Evolutionary conservation across 352 stramenopile genomes (phyloP).

Genomic region (Phytophthora litchii): DNA sequence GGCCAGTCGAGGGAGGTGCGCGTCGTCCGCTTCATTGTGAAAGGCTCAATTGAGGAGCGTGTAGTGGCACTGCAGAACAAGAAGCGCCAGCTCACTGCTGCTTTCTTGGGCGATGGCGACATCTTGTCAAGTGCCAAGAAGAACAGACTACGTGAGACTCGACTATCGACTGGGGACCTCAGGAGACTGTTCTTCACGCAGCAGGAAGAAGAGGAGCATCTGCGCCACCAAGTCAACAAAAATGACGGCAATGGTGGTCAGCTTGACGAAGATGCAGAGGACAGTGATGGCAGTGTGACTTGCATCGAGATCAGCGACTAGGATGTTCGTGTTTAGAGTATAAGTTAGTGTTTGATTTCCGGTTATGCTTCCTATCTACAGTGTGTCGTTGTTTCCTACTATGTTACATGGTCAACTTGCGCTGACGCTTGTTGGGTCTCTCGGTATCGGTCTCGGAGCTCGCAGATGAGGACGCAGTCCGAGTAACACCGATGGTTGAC

Average conservation of each 20-base stretch:
- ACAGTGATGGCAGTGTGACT: slow-evolving; percentile 31
- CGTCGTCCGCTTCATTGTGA: slow-evolving; percentile 86
- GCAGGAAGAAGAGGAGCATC: slow-evolving; percentile 23
- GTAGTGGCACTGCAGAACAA: slow-evolving; percentile 89
- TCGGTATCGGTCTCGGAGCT: slow-evolving; percentile 27
- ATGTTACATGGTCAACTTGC: slow-evolving; percentile 38
- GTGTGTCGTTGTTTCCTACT: slow-evolving; percentile 29
- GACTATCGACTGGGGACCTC: slow-evolving; percentile 52
- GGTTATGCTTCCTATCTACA: slow-evolving; percentile 32
- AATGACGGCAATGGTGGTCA: not conserved
- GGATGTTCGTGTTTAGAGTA: slow-evolving; percentile 22
- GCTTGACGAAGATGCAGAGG: slow-evolving; percentile 2
- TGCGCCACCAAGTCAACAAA: slow-evolving; percentile 3
- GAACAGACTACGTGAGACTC: slow-evolving; percentile 36
- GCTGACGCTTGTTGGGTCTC: slow-evolving; percentile 34
- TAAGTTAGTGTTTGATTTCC: slow-evolving; percentile 39
- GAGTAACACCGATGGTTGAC: slow-evolving; percentile 34
- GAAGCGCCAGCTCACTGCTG: slow-evolving; percentile 83
- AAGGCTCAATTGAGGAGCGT: slow-evolving; percentile 90
- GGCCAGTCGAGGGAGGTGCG: slow-evolving; percentile 75
- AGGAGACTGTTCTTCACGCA: slow-evolving; percentile 57
- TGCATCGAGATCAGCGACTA: slow-evolving; percentile 43
- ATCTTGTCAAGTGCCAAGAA: slow-evolving; percentile 17
- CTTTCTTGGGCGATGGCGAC: slow-evolving; percentile 64
- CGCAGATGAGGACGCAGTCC: slow-evolving; percentile 31